A percentile compares a stretch with the other conserved stretches of the same genome.
phyloP scores from a whole-genome alignment of 2,329 filamentous ascomycete species.

The Beauveria varroae region DNA sequence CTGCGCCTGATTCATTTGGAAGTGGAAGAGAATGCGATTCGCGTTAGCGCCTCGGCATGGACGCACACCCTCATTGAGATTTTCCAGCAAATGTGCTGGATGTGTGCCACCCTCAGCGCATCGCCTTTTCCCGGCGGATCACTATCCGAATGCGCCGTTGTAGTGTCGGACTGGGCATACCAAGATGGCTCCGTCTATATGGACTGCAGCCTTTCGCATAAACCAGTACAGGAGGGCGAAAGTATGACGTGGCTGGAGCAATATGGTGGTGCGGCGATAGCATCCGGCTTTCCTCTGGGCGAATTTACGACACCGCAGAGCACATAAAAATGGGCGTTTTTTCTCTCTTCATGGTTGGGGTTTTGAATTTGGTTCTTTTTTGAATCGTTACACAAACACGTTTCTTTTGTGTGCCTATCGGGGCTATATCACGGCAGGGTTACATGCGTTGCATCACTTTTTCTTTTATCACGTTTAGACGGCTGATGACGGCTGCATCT shows the following conservation, averaged over 20 bases:
- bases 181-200: constrained; percentile 27
- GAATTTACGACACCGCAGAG: constrained; percentile 1
- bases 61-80: constrained; percentile 27
- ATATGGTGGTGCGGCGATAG: constrained; percentile 24
- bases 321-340: constrained; percentile 6
- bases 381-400: background rate
- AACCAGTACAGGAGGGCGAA: constrained; percentile 21
- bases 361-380: background rate
- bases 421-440: background rate
- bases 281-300: constrained; percentile 26
- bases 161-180: constrained; percentile 26
- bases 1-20: constrained; percentile 28
- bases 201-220: constrained; percentile 26
- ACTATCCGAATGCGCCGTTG: constrained; percentile 23
- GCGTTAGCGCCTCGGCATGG: constrained; percentile 28
- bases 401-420: background rate
- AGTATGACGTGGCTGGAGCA: constrained; percentile 23
- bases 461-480: constrained; percentile 1
- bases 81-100: constrained; percentile 31
- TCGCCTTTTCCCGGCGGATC: constrained; percentile 24
- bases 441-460: background rate
- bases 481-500: constrained; percentile 7
- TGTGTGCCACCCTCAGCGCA: constrained; percentile 26
- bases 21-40: constrained; percentile 24
- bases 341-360: background rate